Conservation (phyloP, 1,139 yeast species). For the Trichomonascaceae sp. region DNA sequence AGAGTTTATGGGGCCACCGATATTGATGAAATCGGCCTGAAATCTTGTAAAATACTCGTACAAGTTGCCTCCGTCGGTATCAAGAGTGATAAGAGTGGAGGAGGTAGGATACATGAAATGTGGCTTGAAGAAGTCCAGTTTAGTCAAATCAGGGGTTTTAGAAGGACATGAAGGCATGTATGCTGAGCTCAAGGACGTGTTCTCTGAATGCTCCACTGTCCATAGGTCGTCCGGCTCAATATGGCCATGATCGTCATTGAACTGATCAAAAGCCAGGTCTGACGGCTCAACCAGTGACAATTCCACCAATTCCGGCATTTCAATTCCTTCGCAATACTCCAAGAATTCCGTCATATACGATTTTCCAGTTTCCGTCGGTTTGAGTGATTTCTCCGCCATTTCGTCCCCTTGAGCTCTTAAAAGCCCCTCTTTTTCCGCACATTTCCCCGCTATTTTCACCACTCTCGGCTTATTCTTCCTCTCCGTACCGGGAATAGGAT, state of each 20-base stretch:
- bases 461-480: constrained; percentile 34
- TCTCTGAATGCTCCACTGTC: neutral
- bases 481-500: constrained; percentile 49
- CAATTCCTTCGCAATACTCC: neutral
- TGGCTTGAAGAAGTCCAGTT: neutral
- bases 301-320: neutral
- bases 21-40: constrained; percentile 52
- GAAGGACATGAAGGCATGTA: neutral
- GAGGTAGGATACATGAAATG: neutral
- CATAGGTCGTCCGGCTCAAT: neutral
- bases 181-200: neutral
- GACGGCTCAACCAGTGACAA: neutral
- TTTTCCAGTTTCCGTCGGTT: neutral
- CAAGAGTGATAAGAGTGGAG: constrained; percentile 25
- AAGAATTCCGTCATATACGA: neutral
- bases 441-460: neutral
- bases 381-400: neutral
- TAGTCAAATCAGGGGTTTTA: neutral
- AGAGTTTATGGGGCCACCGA: constrained; percentile 58
- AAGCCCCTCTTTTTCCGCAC: neutral
- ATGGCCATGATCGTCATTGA: neutral
- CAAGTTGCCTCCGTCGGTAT: constrained; percentile 42
- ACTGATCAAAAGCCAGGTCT: neutral
- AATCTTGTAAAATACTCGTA: constrained; percentile 63
- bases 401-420: neutral